Evolutionary conservation across 805 yeast species (phyloP), one percentile per base, ranked within the genome.

Genomic region (Pachysolen tannophilus): DNA sequence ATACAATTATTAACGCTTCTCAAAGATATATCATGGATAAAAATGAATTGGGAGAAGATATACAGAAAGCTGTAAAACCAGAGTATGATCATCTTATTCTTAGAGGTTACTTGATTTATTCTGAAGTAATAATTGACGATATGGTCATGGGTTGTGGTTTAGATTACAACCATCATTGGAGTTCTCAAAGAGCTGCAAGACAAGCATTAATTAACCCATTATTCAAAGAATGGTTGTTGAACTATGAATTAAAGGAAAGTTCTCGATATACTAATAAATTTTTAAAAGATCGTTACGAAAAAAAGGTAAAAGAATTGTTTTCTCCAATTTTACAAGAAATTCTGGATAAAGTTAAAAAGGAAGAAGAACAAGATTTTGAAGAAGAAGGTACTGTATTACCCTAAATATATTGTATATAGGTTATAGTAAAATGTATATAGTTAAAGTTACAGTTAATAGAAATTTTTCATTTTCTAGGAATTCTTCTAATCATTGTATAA

Each of bases 401-500:
- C 8, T n/a, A n/a, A n/a, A n/a, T n/a, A n/a, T n/a, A n/a, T n/a
- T n/a, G n/a, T n/a, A n/a, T n/a, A n/a, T n/a, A n/a, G n/a, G n/a
- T n/a, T n/a, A n/a, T n/a, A n/a, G n/a, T n/a, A n/a, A n/a, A n/a
- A n/a, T n/a, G n/a, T n/a, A n/a, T n/a, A n/a, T n/a, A n/a, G n/a
- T n/a, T n/a, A n/a, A n/a, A n/a, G n/a, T n/a, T n/a, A n/a, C n/a
- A n/a, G n/a, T n/a, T n/a, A n/a, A n/a, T n/a, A n/a, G n/a, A n/a
- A n/a, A n/a, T 32, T 28, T 37, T 20, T 28, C n/a, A n/a, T 17
- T 23, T 23, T 11, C 38, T 30, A 15, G 31, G 28, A 6, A 26
- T 30, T 41, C 53, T 52, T 36, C 56, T 55, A 5, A 76, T 72
- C 47, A 75, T 61, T 3, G 67, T 62, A 47, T 71, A 74, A 24